Base-by-base conservation (phyloP, 192 early-diverging fungal species). In the Backusella psychrophila region DNA sequence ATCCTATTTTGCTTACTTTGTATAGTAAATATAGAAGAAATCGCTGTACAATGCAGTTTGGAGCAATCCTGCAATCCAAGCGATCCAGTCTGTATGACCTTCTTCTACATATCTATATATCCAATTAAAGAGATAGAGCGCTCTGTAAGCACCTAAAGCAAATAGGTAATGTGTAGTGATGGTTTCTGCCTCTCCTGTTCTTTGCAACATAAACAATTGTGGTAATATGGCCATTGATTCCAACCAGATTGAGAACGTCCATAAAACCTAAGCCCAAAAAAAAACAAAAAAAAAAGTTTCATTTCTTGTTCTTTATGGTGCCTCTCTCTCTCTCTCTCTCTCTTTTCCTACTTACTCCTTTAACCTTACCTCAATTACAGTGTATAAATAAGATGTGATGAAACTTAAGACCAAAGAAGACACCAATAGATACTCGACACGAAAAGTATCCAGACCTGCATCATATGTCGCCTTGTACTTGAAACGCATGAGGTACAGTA, bases 141-240 rank as follows among this genome's bases (percentile, higher is more conserved):
- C 94, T 23, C 96, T 91, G 78, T 97, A 97, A 5, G 91, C 94
- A 17, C 98, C 98, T 63, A 99, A 81, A 3, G 97, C 96, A 89
- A 99, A 99, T 56, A 99, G 83, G 82, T 99, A 99, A 82, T 99
- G 98, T 9, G 96, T 95, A 14, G 97, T 99, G 82, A 99, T 99
- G 14, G 96, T 98, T 81, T 99, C 97, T 12, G 97, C 97, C 83
- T 99, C 97, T 41, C 97, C 96, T 3, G 97, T 98, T 72, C 96
- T 92, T 23, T 93, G 90, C 77, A 99, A 87, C 87, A 97, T 96
- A 87, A 98, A 98, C n/a, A 99, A 90, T 78, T 99, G 98, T 38
- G 98, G 98, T 72, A 99, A 83, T 82, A 99, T 99, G 7, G 98
- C 98, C 0, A 97, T 94, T 2, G 97, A 87, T 82, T 99, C 98